phyloP scores from a whole-genome alignment of 306 rosid genomes.

The Parietaria judaica region DNA sequence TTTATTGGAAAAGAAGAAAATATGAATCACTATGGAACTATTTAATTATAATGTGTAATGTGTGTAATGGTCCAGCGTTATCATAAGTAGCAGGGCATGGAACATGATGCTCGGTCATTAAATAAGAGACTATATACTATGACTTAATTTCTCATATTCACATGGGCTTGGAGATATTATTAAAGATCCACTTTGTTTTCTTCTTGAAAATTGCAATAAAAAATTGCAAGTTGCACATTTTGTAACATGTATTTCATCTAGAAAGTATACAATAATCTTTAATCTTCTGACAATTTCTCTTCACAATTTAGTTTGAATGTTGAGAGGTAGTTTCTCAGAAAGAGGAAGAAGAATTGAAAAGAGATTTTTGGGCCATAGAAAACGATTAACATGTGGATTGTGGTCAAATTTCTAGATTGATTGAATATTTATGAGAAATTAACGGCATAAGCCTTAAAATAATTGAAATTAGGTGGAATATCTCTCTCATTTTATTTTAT shows the following conservation, averaged over 20 bases:
- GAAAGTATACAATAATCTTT: neutral
- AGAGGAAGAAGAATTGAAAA: neutral
- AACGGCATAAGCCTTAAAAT: no score
- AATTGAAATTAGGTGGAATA: no score
- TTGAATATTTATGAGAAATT: conserved; percentile 9
- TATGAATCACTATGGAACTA: neutral
- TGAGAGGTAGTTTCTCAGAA: neutral
- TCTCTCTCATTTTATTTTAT: no score
- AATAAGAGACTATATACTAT: conserved; percentile 8
- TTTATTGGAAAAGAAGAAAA: neutral
- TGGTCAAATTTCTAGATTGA: conserved; percentile 7
- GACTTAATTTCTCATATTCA: conserved; percentile 17
- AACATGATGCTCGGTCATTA: conserved; percentile 16
- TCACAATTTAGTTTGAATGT: neutral
- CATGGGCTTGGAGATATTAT: conserved; percentile 21
- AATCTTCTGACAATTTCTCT: neutral
- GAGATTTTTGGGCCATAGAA: no score
- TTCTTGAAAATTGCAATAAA: neutral
- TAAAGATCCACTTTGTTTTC: conserved; percentile 2
- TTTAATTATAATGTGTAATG: neutral
- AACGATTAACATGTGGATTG: neutral
- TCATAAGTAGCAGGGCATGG: conserved; percentile 16
- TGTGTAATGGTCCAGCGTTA: conserved; percentile 11
- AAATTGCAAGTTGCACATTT: neutral
- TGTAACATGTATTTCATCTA: neutral